phyloP scores from a whole-genome alignment of 441 rosid genomes.

The Flueggea neowawraea region DNA sequence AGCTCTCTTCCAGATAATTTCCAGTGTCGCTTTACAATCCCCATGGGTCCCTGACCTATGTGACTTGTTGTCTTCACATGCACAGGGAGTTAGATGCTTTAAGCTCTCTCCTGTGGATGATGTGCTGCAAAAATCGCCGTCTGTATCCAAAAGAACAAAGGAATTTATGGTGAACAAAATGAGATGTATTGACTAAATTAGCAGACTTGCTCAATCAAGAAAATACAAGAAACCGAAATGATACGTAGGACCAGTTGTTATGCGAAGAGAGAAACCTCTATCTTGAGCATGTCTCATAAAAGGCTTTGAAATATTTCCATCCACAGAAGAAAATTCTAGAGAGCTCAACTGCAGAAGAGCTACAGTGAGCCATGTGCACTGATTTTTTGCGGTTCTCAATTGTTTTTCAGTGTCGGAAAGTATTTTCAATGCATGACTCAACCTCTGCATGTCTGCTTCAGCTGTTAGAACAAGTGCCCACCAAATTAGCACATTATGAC shows the following conservation, averaged over 20 bases:
- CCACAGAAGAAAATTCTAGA: constrained; percentile 40
- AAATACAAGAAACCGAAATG: neutral
- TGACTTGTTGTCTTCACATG: constrained; percentile 37
- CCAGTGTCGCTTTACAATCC: constrained; percentile 48
- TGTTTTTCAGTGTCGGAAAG: constrained; percentile 96
- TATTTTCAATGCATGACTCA: constrained; percentile 74
- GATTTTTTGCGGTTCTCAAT: constrained; percentile 77
- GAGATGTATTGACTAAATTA: neutral
- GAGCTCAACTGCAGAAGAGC: constrained; percentile 87
- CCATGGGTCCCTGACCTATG: constrained; percentile 30
- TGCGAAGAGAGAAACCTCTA: constrained; percentile 31
- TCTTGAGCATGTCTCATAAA: constrained; percentile 41
- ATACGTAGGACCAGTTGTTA: neutral
- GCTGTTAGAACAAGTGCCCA: constrained; percentile 37
- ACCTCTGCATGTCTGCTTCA: constrained; percentile 66
- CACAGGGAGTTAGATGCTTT: constrained; percentile 34
- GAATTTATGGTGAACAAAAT: neutral
- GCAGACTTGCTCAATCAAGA: neutral
- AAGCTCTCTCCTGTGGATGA: constrained; percentile 45
- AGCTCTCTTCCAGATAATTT: constrained; percentile 69
- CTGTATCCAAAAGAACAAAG: constrained; percentile 27
- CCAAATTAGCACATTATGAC: neutral
- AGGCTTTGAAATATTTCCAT: constrained; percentile 38
- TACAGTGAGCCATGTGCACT: constrained; percentile 92
- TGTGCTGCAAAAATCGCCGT: constrained; percentile 44